Conservation (phyloP, 2,329 filamentous ascomycete species). For the Neofusicoccum umdonicola region DNA sequence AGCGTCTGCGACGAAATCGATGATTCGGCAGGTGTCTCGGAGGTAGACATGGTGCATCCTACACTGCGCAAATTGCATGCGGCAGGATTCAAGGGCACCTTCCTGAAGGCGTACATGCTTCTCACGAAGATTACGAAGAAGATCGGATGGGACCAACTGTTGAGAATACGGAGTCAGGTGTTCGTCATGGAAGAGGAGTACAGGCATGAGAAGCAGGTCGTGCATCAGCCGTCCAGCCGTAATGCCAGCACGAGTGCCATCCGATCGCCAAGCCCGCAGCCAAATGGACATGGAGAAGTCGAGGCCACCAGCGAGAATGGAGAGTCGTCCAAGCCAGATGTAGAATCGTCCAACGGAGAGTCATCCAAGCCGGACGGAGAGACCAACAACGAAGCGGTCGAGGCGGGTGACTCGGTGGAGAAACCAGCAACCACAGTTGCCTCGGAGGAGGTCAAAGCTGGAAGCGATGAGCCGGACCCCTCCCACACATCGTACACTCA, state of each 20-base stretch:
- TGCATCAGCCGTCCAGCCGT: slow-evolving; percentile 52
- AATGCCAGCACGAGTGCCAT: slow-evolving; percentile 79
- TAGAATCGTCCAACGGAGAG: slow-evolving; percentile 31
- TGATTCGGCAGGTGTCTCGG: slow-evolving; percentile 75
- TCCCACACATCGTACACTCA: slow-evolving; percentile 76
- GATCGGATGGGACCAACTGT: slow-evolving; percentile 94
- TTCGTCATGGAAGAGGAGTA: slow-evolving; percentile 99
- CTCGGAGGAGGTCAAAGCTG: slow-evolving; percentile 72
- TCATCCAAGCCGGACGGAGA: slow-evolving; percentile 26
- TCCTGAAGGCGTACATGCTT: slow-evolving; percentile 89
- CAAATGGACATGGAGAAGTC: slow-evolving; percentile 42
- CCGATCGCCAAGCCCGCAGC: slow-evolving; percentile 58
- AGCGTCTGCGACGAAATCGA: slow-evolving; percentile 95
- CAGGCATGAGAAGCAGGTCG: slow-evolving; percentile 73
- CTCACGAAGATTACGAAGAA: slow-evolving; percentile 94
- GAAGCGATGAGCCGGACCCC: slow-evolving; percentile 63
- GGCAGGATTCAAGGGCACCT: slow-evolving; percentile 88
- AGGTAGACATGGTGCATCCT: slow-evolving; percentile 81
- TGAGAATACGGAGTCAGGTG: slow-evolving; percentile 92
- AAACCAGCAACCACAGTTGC: slow-evolving; percentile 77
- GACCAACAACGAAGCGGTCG: slow-evolving; percentile 27
- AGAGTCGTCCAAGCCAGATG: slow-evolving; percentile 28
- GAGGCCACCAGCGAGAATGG: slow-evolving; percentile 25
- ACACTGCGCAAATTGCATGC: slow-evolving; percentile 83
- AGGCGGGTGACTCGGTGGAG: slow-evolving; percentile 56